These are phyloP conservation scores for Pascua guehoae DNA, from an alignment of 1,284 basidiomycete genomes.

Conservation along the genomic window DNA sequence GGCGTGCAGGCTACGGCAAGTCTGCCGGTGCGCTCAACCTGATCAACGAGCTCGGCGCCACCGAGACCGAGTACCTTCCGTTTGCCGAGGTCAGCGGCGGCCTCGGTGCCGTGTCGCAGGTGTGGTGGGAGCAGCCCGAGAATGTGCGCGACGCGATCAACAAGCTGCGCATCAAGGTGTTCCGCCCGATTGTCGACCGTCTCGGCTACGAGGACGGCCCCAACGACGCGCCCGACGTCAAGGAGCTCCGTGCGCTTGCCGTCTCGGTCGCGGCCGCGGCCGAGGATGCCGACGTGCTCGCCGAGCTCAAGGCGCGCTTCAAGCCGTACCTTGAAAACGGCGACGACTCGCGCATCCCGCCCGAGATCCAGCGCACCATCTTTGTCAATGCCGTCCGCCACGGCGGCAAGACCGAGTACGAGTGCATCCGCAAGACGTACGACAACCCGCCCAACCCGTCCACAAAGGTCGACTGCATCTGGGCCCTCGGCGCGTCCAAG, in stretches of 20 bases:
- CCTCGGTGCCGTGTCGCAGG: constrained; percentile 59
- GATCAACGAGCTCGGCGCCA: constrained; percentile 61
- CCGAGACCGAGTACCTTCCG: constrained; percentile 63
- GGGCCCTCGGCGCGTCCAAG: constrained; percentile 38
- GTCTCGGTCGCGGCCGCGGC: constrained; percentile 65
- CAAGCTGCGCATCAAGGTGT: constrained; percentile 66
- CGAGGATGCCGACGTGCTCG: constrained; percentile 64
- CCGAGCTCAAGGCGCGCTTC: constrained; percentile 73
- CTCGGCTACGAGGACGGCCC: constrained; percentile 74
- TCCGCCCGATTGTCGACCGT: constrained; percentile 71
- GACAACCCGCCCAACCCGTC: constrained; percentile 70
- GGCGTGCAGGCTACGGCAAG: constrained; percentile 72
- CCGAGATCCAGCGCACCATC: constrained; percentile 60
- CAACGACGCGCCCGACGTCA: constrained; percentile 67
- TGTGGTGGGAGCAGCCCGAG: constrained; percentile 81
- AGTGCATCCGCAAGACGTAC: constrained; percentile 67
- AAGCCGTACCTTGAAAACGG: constrained; percentile 64
- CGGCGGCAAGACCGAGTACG: constrained; percentile 75
- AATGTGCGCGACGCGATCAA: constrained; percentile 61
- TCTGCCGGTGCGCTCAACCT: constrained; percentile 73
- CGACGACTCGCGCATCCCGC: constrained; percentile 75
- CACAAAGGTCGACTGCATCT: constrained; percentile 65
- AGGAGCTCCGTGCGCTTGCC: constrained; percentile 72
- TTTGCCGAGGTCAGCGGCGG: constrained; percentile 46
- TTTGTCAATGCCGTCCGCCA: constrained; percentile 57